Evolutionary conservation across 1,284 basidiomycete genomes (phyloP).

Genomic region (Fomitopsis betulina): DNA sequence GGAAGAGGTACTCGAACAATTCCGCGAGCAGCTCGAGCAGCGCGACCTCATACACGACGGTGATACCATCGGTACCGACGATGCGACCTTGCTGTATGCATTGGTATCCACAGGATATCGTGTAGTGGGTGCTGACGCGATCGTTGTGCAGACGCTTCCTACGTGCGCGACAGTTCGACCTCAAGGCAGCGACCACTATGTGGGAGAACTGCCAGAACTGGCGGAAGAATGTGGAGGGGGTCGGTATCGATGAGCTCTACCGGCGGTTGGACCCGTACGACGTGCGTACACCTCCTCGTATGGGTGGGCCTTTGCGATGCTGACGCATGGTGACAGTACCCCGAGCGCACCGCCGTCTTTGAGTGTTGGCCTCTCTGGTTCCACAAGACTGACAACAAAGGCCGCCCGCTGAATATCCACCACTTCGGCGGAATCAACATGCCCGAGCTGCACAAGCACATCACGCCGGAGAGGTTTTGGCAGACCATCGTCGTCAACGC

Average conservation of each 20-base stretch:
- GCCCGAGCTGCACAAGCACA: conserved; percentile 52
- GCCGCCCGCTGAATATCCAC: conserved; percentile 65
- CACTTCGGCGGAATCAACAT: conserved; percentile 57
- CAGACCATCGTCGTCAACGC: conserved; percentile 56
- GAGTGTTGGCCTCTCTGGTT: conserved; percentile 72
- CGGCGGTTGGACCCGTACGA: conserved; percentile 55
- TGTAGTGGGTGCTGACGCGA: conserved; percentile 1
- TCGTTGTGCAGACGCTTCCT: conserved; percentile 52
- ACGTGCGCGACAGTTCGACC: conserved; percentile 56
- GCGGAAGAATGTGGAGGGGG: conserved; percentile 49
- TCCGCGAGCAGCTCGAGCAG: conserved; percentile 44
- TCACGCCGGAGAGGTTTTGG: conserved; percentile 61
- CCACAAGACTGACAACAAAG: conserved; percentile 73
- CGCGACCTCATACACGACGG: conserved; percentile 53
- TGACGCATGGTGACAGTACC: conserved; percentile 41
- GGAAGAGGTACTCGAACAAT: conserved; percentile 25
- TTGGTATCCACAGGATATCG: neutral
- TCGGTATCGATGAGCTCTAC: conserved; percentile 57
- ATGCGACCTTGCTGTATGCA: conserved; percentile 49
- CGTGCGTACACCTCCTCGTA: conserved; percentile 35
- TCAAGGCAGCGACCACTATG: conserved; percentile 53
- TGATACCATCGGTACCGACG: conserved; percentile 63
- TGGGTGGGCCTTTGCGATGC: neutral
- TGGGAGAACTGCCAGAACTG: conserved; percentile 54
- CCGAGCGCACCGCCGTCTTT: conserved; percentile 61